A percentile compares a stretch with the other conserved stretches of the same genome.
Conservation (phyloP, 2,329 filamentous ascomycete genomes). For the Sclerotinia borealis region DNA sequence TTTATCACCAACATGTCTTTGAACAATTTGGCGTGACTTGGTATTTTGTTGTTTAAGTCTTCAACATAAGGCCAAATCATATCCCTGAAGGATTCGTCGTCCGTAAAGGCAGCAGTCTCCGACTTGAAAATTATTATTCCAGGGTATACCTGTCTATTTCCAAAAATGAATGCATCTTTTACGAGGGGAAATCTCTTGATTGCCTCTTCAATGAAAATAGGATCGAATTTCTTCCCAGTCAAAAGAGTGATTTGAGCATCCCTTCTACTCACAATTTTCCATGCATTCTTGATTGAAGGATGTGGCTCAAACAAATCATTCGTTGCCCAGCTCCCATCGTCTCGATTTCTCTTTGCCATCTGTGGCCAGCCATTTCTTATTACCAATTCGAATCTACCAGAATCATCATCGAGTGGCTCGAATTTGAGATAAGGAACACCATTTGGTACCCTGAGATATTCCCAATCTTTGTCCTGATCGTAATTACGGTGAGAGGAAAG, state of each 20-base stretch:
- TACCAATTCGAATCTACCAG: conserved; percentile 46
- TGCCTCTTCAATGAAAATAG: conserved; percentile 48
- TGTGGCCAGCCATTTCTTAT: conserved; percentile 53
- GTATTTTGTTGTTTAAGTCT: background rate
- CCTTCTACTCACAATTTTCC: conserved; percentile 55
- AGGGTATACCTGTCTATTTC: conserved; percentile 48
- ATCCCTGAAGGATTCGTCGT: background rate
- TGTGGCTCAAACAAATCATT: conserved; percentile 57
- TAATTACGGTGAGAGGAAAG: conserved; percentile 57
- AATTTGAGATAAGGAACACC: conserved; percentile 37
- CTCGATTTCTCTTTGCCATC: conserved; percentile 50
- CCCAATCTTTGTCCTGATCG: conserved; percentile 44
- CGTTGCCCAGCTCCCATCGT: conserved; percentile 53
- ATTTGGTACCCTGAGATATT: conserved; percentile 45
- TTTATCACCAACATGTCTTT: conserved; percentile 7
- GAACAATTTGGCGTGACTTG: background rate
- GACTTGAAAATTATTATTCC: conserved; percentile 50
- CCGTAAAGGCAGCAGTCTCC: conserved; percentile 31
- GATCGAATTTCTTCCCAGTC: conserved; percentile 48
- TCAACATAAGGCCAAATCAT: conserved; percentile 1
- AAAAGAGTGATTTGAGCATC: conserved; percentile 57
- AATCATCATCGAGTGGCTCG: conserved; percentile 38
- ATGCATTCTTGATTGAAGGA: conserved; percentile 44
- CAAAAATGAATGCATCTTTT: conserved; percentile 55
- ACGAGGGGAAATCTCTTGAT: conserved; percentile 42